A percentile compares a stretch with the other conserved stretches of the same genome.
Evolutionary conservation across 176 grass and related monocot genomes (phyloP).

Genomic region (Eragrostis curvula): DNA sequence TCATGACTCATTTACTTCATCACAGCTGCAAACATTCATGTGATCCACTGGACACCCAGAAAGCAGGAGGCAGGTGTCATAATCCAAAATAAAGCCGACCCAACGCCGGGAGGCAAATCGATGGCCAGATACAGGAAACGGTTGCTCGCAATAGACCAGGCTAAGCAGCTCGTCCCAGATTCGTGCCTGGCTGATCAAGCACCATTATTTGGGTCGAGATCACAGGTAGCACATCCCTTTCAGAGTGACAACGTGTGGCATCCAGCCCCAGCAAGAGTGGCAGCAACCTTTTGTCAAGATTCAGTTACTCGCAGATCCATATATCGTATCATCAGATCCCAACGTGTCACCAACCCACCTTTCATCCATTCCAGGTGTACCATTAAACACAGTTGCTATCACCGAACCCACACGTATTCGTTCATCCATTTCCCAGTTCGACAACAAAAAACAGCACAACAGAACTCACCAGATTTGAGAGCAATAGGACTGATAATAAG

Average conservation of each 20-base stretch:
- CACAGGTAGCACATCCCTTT: conserved; percentile 53
- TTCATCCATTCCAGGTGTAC: conserved; percentile 35
- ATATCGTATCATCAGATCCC: conserved; percentile 39
- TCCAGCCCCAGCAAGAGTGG: conserved; percentile 31
- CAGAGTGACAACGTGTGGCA: conserved; percentile 19
- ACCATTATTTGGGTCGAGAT: conserved; percentile 29
- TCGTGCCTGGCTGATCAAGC: background rate
- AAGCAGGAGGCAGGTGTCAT: conserved; percentile 16
- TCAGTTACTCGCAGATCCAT: conserved; percentile 40
- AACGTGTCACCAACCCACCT: conserved; percentile 35
- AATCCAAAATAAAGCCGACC: conserved; percentile 26
- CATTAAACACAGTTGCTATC: conserved; percentile 37
- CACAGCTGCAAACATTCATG: background rate
- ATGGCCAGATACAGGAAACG: conserved; percentile 13
- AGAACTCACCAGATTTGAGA: background rate
- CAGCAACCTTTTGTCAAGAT: conserved; percentile 43
- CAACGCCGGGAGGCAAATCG: conserved; percentile 16
- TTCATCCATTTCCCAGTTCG: conserved; percentile 17
- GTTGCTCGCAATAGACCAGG: background rate
- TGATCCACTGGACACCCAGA: conserved; percentile 8
- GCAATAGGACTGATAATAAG: conserved; percentile 11
- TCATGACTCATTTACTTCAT: background rate
- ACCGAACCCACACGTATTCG: conserved; percentile 27
- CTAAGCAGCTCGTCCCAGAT: conserved; percentile 13
- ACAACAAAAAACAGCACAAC: conserved; percentile 3